Evolutionary conservation across 2,329 filamentous ascomycete genomes (phyloP), one percentile per base, ranked within the genome.

Genomic region (Pseudocercospora ulei): DNA sequence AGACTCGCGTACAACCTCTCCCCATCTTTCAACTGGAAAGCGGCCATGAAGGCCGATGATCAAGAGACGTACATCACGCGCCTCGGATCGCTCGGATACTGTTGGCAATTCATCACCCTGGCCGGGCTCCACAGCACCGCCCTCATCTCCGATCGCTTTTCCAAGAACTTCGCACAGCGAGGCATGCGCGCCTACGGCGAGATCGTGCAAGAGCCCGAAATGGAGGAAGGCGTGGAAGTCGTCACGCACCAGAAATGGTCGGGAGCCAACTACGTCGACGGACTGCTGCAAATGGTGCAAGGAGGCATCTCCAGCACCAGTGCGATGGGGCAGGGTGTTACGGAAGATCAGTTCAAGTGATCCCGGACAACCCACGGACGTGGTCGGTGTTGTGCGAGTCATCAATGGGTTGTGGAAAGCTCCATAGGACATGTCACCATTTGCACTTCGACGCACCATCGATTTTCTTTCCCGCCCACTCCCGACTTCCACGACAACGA

Each of bases 101-200:
- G 85, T 76, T 98, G 90, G 90, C 90, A 98, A 66, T 98, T 98
- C 72, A 98, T 98, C 70, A 98, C 90, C n/a, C 76, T 98, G 30
- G 90, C 88, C 3, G 90, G 90, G 52, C 73, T 98, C 59, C 90
- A 98, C 71, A 93, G 85, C 47, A 95, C 85, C 3, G 90, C 88
- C 23, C 76, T 98, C 37, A 92, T 94, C 67, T 80, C 80, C 56
- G 78, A 96, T 66, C 77, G 80, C 48, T 98, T 98, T 66, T 78
- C 85, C 44, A 75, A 77, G 60, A 83, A 84, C 33, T 98, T 82
- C 62, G 72, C 72, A 11, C 19, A 41, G 25, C 38, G 38, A 11
- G 88, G 88, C 41, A 98, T 98, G 88, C 78, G 87, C 41, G 90
- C 88, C 8, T 98, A 96, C 63, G 88, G 88, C 59, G 87, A 95